phyloP scores from a whole-genome alignment of 345 rosid genomes.

The Syzygium grande region DNA sequence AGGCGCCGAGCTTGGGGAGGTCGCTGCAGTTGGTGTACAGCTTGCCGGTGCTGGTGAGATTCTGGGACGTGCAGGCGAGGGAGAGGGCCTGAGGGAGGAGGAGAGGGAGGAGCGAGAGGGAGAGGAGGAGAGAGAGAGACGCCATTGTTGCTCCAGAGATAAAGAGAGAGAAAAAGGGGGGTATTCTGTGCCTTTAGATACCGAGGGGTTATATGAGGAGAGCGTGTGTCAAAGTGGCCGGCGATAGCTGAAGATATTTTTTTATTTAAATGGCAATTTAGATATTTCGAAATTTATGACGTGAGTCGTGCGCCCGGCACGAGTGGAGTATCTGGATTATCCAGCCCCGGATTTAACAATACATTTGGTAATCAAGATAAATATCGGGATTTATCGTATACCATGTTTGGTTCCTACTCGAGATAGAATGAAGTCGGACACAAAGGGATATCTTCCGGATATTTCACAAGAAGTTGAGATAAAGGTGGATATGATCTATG shows the following conservation, averaged over 20 bases:
- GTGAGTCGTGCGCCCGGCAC: too few species aligned
- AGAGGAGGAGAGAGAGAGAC: background rate
- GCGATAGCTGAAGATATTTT: background rate
- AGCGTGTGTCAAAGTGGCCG: background rate
- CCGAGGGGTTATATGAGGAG: background rate
- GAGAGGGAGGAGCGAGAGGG: background rate
- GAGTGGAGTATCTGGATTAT: too few species aligned
- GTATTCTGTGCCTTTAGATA: background rate
- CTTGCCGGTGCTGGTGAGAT: conserved; percentile 21
- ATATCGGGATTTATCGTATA: too few species aligned
- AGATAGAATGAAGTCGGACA: background rate
- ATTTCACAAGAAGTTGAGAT: too few species aligned
- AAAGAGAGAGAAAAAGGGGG: background rate
- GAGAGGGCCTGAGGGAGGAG: conserved; percentile 22
- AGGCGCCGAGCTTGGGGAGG: conserved; percentile 56
- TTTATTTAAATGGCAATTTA: background rate
- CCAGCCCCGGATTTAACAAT: background rate
- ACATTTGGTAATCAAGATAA: background rate
- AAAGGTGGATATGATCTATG: background rate
- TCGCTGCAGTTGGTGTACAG: conserved; percentile 55
- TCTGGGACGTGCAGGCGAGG: conserved; percentile 52
- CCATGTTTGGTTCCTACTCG: background rate
- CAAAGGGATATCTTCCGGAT: background rate
- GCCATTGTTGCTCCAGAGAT: background rate
- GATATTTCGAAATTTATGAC: background rate